Conservation (phyloP, 148 eudicot species). For the Rhododendron simsii region DNA sequence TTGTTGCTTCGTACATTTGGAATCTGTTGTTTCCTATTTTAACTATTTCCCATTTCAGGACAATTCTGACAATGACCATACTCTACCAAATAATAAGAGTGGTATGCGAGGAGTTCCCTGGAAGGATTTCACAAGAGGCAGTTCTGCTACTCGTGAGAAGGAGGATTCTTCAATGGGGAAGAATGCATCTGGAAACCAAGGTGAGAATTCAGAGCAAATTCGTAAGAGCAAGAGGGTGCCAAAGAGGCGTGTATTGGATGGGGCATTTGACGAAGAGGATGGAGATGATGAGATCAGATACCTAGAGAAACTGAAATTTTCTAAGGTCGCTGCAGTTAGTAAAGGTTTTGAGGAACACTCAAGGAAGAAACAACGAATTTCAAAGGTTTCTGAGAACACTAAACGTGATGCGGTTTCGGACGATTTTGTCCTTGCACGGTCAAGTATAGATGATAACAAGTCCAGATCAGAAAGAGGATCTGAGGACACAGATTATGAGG, state of each 20-base stretch:
- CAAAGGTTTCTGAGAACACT: slow-evolving; percentile 42
- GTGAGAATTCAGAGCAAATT: slow-evolving; percentile 46
- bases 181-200: slow-evolving; percentile 40
- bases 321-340: slow-evolving; percentile 36
- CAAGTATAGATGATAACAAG: slow-evolving; percentile 48
- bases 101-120: slow-evolving; percentile 69
- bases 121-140: slow-evolving; percentile 71
- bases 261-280: slow-evolving; percentile 72
- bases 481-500: slow-evolving; percentile 65
- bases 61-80: slow-evolving; percentile 39
- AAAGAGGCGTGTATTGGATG: slow-evolving; percentile 60
- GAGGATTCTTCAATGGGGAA: slow-evolving; percentile 44
- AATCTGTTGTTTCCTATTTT: slow-evolving; percentile 8
- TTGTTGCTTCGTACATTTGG: not conserved
- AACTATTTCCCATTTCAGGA: slow-evolving; percentile 38
- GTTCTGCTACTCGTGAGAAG: slow-evolving; percentile 47
- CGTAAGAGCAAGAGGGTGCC: slow-evolving; percentile 69
- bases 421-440: slow-evolving; percentile 26
- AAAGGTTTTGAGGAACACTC: slow-evolving; percentile 54
- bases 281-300: slow-evolving; percentile 91
- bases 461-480: slow-evolving; percentile 34
- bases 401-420: slow-evolving; percentile 28
- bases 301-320: slow-evolving; percentile 70
- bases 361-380: slow-evolving; percentile 46
- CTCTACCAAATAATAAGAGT: slow-evolving; percentile 44